These are phyloP conservation scores for Cucurbitaria berberidis DNA, from an alignment of 2,329 filamentous ascomycete genomes.

Conservation along the genomic window DNA sequence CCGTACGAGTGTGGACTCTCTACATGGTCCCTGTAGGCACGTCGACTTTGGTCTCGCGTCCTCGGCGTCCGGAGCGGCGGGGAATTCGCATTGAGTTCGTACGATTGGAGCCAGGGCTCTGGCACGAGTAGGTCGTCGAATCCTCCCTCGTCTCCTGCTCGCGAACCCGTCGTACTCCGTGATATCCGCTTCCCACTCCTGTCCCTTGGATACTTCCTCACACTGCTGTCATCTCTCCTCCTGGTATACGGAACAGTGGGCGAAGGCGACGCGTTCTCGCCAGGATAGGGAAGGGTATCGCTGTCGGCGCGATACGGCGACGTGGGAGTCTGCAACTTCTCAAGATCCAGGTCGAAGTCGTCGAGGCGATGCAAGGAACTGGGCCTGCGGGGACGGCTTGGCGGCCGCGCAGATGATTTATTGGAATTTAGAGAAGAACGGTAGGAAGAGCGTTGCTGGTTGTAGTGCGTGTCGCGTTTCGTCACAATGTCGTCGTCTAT, in stretches of 20 bases:
- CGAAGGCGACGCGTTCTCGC: slow-evolving; percentile 19
- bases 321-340: not conserved
- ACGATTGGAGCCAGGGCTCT: slow-evolving; percentile 14
- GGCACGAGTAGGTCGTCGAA: slow-evolving; percentile 8
- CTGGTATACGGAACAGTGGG: slow-evolving; percentile 21
- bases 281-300: slow-evolving; percentile 8
- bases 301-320: slow-evolving; percentile 19
- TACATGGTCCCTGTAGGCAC: slow-evolving; percentile 7
- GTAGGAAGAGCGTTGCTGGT: slow-evolving; percentile 44
- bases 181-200: slow-evolving; percentile 4
- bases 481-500: slow-evolving; percentile 28
- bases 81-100: slow-evolving; percentile 12
- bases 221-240: slow-evolving; percentile 1
- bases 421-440: slow-evolving; percentile 22
- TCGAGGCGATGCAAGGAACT: slow-evolving; percentile 17
- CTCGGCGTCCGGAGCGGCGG: slow-evolving; percentile 7
- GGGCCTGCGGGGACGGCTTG: slow-evolving; percentile 17
- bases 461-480: slow-evolving; percentile 40
- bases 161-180: slow-evolving; percentile 8
- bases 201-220: slow-evolving; percentile 4
- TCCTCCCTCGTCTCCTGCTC: slow-evolving; percentile 1
- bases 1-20: slow-evolving; percentile 6
- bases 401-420: slow-evolving; percentile 18
- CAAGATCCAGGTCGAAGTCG: slow-evolving; percentile 24
- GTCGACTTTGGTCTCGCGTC: slow-evolving; percentile 7